A percentile compares a stretch with the other conserved stretches of the same genome.
phyloP scores from a whole-genome alignment of 2,329 filamentous ascomycete species.

The Intubia oerlemansii region DNA sequence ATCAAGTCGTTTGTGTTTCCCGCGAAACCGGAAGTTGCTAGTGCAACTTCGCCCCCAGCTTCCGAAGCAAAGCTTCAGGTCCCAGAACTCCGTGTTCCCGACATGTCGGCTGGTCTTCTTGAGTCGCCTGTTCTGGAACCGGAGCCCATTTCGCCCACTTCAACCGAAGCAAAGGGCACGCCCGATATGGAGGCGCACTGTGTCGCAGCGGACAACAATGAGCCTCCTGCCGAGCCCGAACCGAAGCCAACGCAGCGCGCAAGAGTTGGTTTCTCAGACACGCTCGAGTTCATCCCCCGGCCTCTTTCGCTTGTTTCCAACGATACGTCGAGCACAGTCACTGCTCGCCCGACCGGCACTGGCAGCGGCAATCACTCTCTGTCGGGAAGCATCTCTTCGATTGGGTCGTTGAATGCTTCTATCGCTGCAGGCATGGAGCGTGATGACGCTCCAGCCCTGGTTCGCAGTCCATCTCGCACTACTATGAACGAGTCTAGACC shows the following conservation, averaged over 20 bases:
- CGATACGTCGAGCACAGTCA: conserved; percentile 60
- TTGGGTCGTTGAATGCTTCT: conserved; percentile 36
- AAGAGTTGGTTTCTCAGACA: conserved; percentile 67
- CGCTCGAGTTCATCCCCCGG: conserved; percentile 61
- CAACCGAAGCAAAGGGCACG: not conserved
- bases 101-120: no score
- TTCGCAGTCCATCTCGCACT: conserved; percentile 19
- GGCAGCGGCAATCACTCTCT: conserved; percentile 37
- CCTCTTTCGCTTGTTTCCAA: conserved; percentile 70
- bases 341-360: conserved; percentile 27
- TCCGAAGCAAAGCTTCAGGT: no score
- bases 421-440: conserved; percentile 18
- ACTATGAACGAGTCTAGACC: conserved; percentile 30
- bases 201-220: no score
- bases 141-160: no score
- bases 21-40: no score
- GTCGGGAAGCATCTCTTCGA: conserved; percentile 60
- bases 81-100: no score
- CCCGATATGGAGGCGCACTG: not conserved
- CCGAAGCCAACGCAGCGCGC: conserved; percentile 21
- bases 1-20: conserved; percentile 10
- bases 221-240: conserved; percentile 5
- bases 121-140: no score
- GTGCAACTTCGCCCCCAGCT: not conserved
- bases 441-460: conserved; percentile 16